Evolutionary conservation across 2,329 filamentous ascomycete genomes (phyloP).

Genomic region (Pseudogymnoascus sp.): DNA sequence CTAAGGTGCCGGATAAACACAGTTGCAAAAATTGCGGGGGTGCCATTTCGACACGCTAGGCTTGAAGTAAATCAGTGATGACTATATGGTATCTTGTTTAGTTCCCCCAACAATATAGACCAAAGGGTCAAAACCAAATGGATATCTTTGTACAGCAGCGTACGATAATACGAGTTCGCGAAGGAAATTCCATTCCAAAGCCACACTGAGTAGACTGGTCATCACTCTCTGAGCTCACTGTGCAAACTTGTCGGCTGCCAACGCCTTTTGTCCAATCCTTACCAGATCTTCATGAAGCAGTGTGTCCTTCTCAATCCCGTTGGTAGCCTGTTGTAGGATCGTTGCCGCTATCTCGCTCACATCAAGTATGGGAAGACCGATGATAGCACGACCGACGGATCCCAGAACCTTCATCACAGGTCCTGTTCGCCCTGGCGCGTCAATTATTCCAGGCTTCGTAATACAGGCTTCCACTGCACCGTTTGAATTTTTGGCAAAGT

Average conservation of each 20-base stretch:
- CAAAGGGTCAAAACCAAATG: neutral
- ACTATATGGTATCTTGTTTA: neutral
- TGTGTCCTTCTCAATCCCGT: constrained; percentile 39
- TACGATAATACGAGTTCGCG: neutral
- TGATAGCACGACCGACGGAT: constrained; percentile 16
- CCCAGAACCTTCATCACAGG: constrained; percentile 18
- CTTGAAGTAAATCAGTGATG: neutral
- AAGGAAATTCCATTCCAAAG: neutral
- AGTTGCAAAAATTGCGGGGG: neutral
- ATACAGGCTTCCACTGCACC: constrained; percentile 32
- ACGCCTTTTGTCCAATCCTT: constrained; percentile 28
- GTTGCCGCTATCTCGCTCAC: constrained; percentile 33
- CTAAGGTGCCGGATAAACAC: neutral
- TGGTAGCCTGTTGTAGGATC: constrained; percentile 35
- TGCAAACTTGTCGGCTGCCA: neutral
- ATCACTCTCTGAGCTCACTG: neutral
- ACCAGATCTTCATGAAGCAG: constrained; percentile 35
- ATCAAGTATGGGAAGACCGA: constrained; percentile 29
- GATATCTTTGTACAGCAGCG: neutral
- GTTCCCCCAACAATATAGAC: neutral
- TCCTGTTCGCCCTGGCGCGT: constrained; percentile 19
- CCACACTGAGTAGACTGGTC: neutral
- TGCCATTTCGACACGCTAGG: neutral
- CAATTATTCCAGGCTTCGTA: constrained; percentile 37
- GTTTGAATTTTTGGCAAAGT: constrained; percentile 32